Conservation (phyloP, 2,329 filamentous ascomycete species). For the Beauveria scarabaeidicola region DNA sequence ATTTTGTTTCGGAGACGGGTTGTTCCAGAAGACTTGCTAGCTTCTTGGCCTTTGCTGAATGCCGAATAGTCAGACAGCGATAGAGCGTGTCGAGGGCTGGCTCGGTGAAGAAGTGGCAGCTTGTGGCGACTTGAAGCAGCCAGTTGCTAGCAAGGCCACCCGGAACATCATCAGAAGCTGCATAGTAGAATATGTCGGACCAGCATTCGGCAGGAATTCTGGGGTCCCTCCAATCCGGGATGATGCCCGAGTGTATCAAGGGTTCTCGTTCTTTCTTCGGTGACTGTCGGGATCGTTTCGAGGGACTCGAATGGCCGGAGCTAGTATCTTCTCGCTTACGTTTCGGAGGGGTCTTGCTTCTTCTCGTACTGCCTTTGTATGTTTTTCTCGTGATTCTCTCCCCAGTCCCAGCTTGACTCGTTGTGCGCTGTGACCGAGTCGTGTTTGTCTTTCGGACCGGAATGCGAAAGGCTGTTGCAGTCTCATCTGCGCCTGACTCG, state of each 20-base stretch:
- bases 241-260: conserved; percentile 16
- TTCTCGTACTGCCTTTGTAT: neutral
- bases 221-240: conserved; percentile 47
- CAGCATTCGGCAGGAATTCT: conserved; percentile 60
- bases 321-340: neutral
- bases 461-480: neutral
- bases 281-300: neutral
- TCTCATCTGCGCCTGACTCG: conserved; percentile 1
- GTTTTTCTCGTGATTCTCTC: neutral
- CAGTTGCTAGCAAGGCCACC: conserved; percentile 46
- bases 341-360: neutral
- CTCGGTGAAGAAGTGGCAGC: conserved; percentile 59
- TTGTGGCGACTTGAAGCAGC: conserved; percentile 54
- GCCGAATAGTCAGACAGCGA: conserved; percentile 54
- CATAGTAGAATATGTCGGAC: conserved; percentile 59
- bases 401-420: neutral
- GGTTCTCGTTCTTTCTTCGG: neutral
- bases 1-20: conserved; percentile 37
- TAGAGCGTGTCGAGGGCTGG: conserved; percentile 69
- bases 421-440: neutral
- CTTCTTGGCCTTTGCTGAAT: conserved; percentile 33
- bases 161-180: conserved; percentile 40
- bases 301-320: neutral
- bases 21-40: conserved; percentile 46
- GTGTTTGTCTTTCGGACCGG: neutral